Percentiles rank a stretch among this genome's conserved stretches.
Conservation (phyloP, 805 yeast species). For the Lipomyces sp. region DNA sequence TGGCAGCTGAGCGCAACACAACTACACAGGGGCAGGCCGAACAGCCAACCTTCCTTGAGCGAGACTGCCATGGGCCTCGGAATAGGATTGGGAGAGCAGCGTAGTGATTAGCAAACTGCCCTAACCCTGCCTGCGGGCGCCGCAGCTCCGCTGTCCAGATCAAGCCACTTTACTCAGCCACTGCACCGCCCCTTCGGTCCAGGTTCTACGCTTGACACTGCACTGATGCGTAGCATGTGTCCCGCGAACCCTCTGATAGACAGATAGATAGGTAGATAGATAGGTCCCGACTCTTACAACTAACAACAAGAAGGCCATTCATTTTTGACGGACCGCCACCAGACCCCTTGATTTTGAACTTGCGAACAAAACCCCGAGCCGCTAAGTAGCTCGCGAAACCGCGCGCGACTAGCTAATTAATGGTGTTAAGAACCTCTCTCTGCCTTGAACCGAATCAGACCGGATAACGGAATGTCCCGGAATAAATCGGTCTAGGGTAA, state of each 20-base stretch:
- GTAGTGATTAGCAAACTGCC: not conserved
- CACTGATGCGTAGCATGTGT: not conserved
- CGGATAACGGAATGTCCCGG: not conserved
- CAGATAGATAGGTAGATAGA: too few relatives aligned
- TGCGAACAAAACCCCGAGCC: too few relatives aligned
- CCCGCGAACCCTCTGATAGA: not conserved
- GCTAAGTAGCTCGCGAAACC: too few relatives aligned
- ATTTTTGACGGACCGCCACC: too few relatives aligned
- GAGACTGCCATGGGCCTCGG: not conserved
- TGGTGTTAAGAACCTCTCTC: too few relatives aligned
- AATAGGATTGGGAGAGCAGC: not conserved
- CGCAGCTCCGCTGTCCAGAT: not conserved
- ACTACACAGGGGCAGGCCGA: conserved; percentile 2
- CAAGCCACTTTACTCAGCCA: not conserved
- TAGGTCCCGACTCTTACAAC: too few relatives aligned
- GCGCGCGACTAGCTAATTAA: too few relatives aligned
- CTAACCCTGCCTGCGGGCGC: not conserved
- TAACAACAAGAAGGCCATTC: too few relatives aligned
- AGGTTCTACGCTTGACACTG: not conserved
- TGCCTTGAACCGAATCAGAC: too few relatives aligned
- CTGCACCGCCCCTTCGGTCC: not conserved
- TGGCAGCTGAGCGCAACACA: not conserved
- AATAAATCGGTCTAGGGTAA: not conserved
- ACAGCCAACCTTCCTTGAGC: not conserved
- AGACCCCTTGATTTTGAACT: too few relatives aligned